These are phyloP conservation scores for Colletotrichum filicis DNA, from an alignment of 2,329 filamentous ascomycete species.

Conservation along the genomic window DNA sequence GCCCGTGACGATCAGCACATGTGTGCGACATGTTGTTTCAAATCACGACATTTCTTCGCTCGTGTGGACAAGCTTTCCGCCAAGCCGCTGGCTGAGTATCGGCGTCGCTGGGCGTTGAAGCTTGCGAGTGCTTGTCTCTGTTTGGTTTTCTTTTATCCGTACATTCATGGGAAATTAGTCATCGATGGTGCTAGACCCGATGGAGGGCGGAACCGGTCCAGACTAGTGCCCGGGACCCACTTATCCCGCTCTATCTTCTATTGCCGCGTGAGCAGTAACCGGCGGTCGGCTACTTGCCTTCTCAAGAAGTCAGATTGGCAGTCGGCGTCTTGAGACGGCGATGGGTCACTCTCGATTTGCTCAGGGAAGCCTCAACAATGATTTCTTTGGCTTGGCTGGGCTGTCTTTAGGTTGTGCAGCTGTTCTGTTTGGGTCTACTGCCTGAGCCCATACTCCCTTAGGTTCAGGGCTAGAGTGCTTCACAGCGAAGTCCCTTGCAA, in stretches of 20 bases:
- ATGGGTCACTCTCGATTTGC: too few relatives aligned
- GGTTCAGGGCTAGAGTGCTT: too few relatives aligned
- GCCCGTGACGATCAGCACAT: not conserved
- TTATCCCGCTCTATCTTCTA: not conserved
- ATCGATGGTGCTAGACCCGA: not conserved
- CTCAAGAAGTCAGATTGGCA: too few relatives aligned
- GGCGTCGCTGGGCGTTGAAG: slow-evolving; percentile 27
- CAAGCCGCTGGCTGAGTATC: not conserved
- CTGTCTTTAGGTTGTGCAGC: too few relatives aligned
- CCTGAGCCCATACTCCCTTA: too few relatives aligned
- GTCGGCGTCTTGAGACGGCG: too few relatives aligned
- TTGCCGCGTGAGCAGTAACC: not conserved
- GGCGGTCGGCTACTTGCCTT: slow-evolving; percentile 3
- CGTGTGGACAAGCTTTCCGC: slow-evolving; percentile 25
- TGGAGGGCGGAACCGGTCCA: not conserved
- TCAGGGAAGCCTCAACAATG: too few relatives aligned
- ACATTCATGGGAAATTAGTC: slow-evolving; percentile 4
- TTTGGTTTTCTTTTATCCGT: not conserved
- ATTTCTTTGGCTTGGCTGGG: too few relatives aligned
- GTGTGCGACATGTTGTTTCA: not conserved
- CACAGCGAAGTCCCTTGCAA: too few relatives aligned
- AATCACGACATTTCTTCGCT: not conserved
- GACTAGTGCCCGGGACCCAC: not conserved
- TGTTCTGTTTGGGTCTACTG: too few relatives aligned
- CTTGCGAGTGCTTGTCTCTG: slow-evolving; percentile 17